Conservation (phyloP, 805 yeast genomes). For the Jamesozyma spencerorum region DNA sequence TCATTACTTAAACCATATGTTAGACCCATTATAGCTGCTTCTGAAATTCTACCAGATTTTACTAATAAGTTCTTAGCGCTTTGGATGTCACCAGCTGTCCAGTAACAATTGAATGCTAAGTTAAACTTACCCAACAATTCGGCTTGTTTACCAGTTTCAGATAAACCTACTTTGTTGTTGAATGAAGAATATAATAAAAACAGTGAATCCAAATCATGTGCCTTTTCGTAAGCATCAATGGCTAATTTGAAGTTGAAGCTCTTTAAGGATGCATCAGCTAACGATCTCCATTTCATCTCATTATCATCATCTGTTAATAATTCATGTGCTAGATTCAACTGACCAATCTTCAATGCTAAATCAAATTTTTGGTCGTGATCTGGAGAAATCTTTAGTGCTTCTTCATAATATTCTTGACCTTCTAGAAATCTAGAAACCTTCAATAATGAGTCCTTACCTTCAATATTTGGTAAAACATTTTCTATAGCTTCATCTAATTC, state of each 20-base stretch:
- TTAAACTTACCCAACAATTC: conserved; percentile 72
- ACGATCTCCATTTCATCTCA: conserved; percentile 77
- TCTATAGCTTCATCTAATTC: conserved; percentile 77
- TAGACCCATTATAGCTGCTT: conserved; percentile 72
- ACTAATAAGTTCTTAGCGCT: conserved; percentile 58
- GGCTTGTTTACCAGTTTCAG: conserved; percentile 56
- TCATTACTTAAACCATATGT: conserved; percentile 49
- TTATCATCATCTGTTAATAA: conserved; percentile 46
- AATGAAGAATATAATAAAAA: conserved; percentile 75
- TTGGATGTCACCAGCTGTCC: conserved; percentile 69
- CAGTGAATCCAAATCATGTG: conserved; percentile 74
- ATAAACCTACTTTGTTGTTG: conserved; percentile 54
- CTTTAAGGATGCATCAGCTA: conserved; percentile 78
- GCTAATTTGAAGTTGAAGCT: conserved; percentile 79
- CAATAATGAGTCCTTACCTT: conserved; percentile 50
- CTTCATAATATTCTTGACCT: conserved; percentile 78
- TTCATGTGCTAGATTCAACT: conserved; percentile 62
- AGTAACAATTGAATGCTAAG: conserved; percentile 82
- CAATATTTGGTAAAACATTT: conserved; percentile 47
- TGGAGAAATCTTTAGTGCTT: conserved; percentile 73
- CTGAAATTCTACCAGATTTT: conserved; percentile 62
- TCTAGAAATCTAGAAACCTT: conserved; percentile 89
- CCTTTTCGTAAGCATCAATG: conserved; percentile 64
- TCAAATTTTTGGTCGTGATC: conserved; percentile 90
- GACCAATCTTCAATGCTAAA: conserved; percentile 68